These are phyloP conservation scores for Betula pendula DNA, from an alignment of 306 rosid species.

Conservation along the genomic window DNA sequence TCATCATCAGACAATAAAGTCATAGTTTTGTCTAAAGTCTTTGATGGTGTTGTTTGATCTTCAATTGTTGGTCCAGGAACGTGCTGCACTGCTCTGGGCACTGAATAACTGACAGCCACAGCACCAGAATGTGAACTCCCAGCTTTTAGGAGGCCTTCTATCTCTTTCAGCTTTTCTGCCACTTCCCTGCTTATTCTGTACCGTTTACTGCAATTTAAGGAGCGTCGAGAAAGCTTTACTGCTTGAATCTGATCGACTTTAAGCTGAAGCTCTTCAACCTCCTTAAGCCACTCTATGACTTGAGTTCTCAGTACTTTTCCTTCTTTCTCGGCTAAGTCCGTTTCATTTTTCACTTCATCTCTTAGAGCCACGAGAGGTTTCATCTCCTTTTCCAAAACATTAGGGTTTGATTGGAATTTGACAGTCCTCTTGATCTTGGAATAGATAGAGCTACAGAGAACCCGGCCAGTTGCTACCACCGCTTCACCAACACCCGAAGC, in stretches of 20 bases:
- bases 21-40: not conserved
- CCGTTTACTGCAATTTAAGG: not conserved
- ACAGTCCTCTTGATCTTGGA: not conserved
- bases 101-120: not conserved
- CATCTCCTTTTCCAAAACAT: not conserved
- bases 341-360: not conserved
- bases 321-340: not conserved
- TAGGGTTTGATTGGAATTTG: not conserved
- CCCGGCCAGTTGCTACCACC: not conserved
- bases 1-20: not conserved
- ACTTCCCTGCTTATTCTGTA: not conserved
- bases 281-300: not conserved
- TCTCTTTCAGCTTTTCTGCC: not conserved
- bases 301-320: not conserved
- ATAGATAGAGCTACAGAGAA: not conserved
- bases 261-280: not conserved
- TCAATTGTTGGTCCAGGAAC: conserved; percentile 16
- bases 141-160: not conserved
- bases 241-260: not conserved
- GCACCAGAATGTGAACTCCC: not conserved
- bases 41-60: conserved; percentile 16
- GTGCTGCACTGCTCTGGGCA: not conserved
- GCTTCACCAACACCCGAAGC: not conserved
- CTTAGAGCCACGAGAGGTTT: not conserved
- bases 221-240: not conserved